These are phyloP conservation scores for Ustanciosporium gigantosporum DNA, from an alignment of 1,284 basidiomycete species.

Conservation along the genomic window DNA sequence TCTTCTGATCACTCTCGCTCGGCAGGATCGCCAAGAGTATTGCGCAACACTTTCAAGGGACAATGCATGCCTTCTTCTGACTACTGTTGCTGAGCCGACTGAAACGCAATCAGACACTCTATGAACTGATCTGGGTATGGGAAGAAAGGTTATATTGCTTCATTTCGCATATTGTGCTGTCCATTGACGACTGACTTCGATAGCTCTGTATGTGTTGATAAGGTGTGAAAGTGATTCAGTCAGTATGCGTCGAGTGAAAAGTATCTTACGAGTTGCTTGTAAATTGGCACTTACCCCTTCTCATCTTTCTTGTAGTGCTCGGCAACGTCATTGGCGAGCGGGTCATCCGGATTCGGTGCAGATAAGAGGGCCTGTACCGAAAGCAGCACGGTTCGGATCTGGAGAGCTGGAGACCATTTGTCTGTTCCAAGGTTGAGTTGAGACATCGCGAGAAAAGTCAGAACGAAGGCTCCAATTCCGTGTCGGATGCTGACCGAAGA, in stretches of 20 bases:
- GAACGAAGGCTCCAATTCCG: neutral
- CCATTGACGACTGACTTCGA: conserved; percentile 56
- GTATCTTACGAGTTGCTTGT: no score
- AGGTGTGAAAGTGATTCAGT: neutral
- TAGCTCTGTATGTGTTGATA: conserved; percentile 47
- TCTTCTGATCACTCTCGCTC: no score
- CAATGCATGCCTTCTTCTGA: no score
- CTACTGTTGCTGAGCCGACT: no score
- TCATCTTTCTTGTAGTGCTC: conserved; percentile 99
- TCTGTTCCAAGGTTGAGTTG: conserved; percentile 65
- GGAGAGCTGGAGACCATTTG: conserved; percentile 98
- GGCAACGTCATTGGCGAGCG: conserved; percentile 87
- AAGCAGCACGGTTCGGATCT: conserved; percentile 94
- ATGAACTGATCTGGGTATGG: no score
- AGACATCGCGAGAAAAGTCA: neutral
- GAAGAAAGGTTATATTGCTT: neutral
- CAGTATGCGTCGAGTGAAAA: neutral
- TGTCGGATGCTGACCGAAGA: no score
- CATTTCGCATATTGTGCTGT: conserved; percentile 50
- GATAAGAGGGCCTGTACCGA: conserved; percentile 94
- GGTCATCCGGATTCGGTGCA: conserved; percentile 97
- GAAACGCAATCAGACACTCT: no score
- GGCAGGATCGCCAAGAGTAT: no score
- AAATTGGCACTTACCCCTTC: conserved; percentile 71
- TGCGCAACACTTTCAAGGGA: no score